Evolutionary conservation across 179 eudicot genomes (phyloP).

Genomic region (Monotropa hypopitys): DNA sequence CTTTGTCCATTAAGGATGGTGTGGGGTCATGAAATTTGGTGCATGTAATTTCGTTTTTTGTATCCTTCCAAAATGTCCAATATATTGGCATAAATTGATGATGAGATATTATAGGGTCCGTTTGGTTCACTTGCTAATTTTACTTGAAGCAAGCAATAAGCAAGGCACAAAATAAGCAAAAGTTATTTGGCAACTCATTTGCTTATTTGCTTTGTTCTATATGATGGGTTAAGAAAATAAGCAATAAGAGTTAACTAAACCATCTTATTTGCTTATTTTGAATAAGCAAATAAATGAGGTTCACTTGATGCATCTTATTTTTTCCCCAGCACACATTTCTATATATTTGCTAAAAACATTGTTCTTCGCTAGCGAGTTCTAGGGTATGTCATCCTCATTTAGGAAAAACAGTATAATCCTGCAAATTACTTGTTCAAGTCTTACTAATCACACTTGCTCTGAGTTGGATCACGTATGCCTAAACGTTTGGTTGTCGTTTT

Average conservation of each 20-base stretch:
- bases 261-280: too few species aligned
- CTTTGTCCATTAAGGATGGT: neutral
- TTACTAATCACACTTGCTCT: neutral
- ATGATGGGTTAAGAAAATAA: too few species aligned
- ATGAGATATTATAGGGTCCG: neutral
- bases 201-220: too few species aligned
- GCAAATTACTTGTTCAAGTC: neutral
- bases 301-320: too few species aligned
- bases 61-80: neutral
- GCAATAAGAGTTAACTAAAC: too few species aligned
- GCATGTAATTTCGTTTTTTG: neutral
- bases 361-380: neutral
- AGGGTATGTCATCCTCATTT: neutral
- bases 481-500: neutral
- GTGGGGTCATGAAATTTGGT: neutral
- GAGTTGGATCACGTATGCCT: neutral
- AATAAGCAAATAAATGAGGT: too few species aligned
- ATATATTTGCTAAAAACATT: neutral
- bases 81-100: neutral
- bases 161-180: too few species aligned
- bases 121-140: neutral
- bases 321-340: neutral
- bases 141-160: too few species aligned
- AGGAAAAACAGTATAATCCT: neutral
- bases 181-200: too few species aligned